phyloP scores from a whole-genome alignment of 768 basidiomycete species.

The Candolleomyces efflorescens region DNA sequence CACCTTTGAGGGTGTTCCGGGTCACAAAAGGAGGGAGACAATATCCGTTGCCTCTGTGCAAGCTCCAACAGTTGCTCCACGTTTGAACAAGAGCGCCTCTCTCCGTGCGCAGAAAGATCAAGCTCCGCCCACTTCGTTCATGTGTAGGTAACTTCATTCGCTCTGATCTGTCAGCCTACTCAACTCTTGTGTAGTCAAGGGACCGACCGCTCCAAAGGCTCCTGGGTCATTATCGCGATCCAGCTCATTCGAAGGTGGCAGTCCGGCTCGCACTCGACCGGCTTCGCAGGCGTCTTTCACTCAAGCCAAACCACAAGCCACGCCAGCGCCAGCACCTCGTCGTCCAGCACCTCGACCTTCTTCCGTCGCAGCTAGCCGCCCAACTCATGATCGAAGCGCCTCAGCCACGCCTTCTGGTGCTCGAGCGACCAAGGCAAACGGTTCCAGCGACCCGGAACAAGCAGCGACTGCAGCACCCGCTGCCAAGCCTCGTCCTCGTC shows the following conservation, averaged over 20 bases:
- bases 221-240: background rate
- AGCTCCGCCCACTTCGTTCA: conserved; percentile 56
- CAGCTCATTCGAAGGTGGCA: background rate
- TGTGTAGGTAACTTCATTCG: conserved; percentile 39
- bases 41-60: conserved; percentile 66
- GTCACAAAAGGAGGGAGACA: conserved; percentile 76
- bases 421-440: background rate
- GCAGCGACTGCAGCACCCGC: conserved; percentile 14
- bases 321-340: background rate
- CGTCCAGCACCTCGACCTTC: conserved; percentile 6
- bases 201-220: conserved; percentile 36
- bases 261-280: background rate
- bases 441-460: background rate
- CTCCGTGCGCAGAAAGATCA: conserved; percentile 58
- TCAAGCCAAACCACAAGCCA: background rate
- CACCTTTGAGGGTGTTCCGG: conserved; percentile 77
- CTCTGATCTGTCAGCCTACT: background rate
- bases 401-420: background rate
- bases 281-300: background rate
- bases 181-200: conserved; percentile 37
- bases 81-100: conserved; percentile 77
- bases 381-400: background rate
- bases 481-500: conserved; percentile 43
- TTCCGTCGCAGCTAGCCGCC: background rate
- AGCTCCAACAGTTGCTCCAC: conserved; percentile 64